These are phyloP conservation scores for Stylosanthes scabra DNA, from an alignment of 331 rosid genomes.

Conservation along the genomic window DNA sequence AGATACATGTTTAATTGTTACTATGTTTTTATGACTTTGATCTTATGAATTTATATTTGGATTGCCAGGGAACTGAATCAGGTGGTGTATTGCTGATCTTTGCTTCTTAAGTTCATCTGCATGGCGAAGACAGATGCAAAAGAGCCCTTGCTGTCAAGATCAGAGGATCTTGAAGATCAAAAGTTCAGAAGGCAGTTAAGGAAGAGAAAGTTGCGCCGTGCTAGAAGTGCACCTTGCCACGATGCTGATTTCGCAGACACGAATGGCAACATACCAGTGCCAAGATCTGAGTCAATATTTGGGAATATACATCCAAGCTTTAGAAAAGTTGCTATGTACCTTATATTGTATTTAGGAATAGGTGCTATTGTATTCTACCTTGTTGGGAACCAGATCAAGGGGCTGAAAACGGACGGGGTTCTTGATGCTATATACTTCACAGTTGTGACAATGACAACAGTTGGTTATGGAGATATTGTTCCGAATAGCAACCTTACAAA, in stretches of 20 bases:
- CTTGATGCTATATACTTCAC: constrained; percentile 57
- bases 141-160: constrained; percentile 55
- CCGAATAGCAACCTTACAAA: constrained; percentile 52
- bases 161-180: constrained; percentile 36
- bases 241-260: constrained; percentile 15
- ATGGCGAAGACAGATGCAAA: constrained; percentile 59
- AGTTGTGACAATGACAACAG: constrained; percentile 64
- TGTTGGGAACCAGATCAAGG: constrained; percentile 47
- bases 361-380: constrained; percentile 51
- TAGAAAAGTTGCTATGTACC: constrained; percentile 37
- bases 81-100: constrained; percentile 33
- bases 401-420: constrained; percentile 45
- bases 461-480: constrained; percentile 64
- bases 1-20: background rate
- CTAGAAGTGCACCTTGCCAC: constrained; percentile 69
- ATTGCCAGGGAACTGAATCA: constrained; percentile 36
- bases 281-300: constrained; percentile 35
- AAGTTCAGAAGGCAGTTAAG: constrained; percentile 37
- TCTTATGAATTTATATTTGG: constrained; percentile 5
- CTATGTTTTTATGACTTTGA: background rate
- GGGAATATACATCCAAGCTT: constrained; percentile 51
- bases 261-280: constrained; percentile 19
- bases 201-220: constrained; percentile 53
- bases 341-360: constrained; percentile 46
- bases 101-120: constrained; percentile 21